Base-by-base conservation (phyloP, 2,329 filamentous ascomycete genomes). In the Incumbomyces delicatus region DNA sequence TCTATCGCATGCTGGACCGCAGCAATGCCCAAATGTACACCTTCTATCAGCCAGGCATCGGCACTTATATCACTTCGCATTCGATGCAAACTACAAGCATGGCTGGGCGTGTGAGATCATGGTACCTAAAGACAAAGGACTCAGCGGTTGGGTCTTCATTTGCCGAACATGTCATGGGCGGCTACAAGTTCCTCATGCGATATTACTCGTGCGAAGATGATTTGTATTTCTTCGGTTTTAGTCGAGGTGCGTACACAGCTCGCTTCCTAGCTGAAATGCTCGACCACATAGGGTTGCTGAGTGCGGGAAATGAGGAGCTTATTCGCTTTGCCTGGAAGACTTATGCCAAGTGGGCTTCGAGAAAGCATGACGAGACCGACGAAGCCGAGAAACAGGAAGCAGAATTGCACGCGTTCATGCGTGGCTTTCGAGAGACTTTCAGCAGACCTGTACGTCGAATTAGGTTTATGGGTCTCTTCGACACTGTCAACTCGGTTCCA, bases 241-340 rank as follows among this genome's bases (percentile, higher is more conserved):
- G 78, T 36, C 76, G 83, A 16, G 83, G 83, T 14, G 75, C 82
- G 1, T 87, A 87, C 57, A 83, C 84, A 36, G 83, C 83, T 0
- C 77, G 83, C 2, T 87, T 87, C 57, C 66, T 87, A 1, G 85
- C 86, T 0, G 85, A 92, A 59, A 90, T 90, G 86, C 73, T 92
- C 6, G 85, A 92, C 58, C 81, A 85, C 55, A 80, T 92, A 46
- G 87, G 87, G 1, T 71, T 94, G 0, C 71, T 94, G 12, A 83
- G 81, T 11, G 81, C 85, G 43, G 86, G 87, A 10, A 94, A 94
- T 56, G 85, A 94, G 59, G 87, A 92, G 55, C 83, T 92, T 80
- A 80, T 87, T 43, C 73, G 76, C 3, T 94, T 94, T 60, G 86
- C 85, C 0, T 92, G 86, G 85, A 88, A 85, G 61, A 81, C 83